Evolutionary conservation across 2,329 filamentous ascomycete species (phyloP), one percentile per base, ranked within the genome.

Genomic region (Lasiodiplodia theobromae): DNA sequence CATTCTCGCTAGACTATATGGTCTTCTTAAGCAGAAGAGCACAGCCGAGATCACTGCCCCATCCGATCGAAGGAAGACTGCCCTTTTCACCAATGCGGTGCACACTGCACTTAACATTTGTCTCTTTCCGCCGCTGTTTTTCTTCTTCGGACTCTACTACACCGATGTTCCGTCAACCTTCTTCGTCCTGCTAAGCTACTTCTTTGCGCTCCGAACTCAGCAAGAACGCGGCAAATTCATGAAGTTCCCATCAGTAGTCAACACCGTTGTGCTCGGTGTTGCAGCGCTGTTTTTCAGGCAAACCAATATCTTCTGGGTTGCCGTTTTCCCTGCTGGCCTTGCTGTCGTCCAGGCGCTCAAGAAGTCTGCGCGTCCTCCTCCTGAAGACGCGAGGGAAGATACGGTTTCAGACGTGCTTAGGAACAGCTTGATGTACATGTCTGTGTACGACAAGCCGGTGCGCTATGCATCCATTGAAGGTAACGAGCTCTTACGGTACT

Each of bases 251-350:
- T 67, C 62, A 12, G 49, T 62, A 49, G 16, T 74, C 10, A 67
- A 70, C 11, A 69, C 69, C 40, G 73, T 79, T 10, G 70, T 92
- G 0, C 77, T 91, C 6, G 94, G 94, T 0, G 71, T 93, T 0
- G 71, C 87, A 1, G 85, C 93, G 1, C 84, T 99, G 23, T 82
- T 87, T 2, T 96, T 97, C 83, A 86, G 96, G 28, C 96, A 99
- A 79, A 99, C 96, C 0, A 99, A 99, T 74, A 91, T 98, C 68
- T 97, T 99, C 77, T 99, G 96, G 96, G 90, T 94, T 0, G 91
- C 92, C 0, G 84, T 94, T 0, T 93, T 92, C 74, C 87, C 93
- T 74, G 91, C 91, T 23, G 89, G 86, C 2, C 73, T 80, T 3
- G 71, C 75, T n/a, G 72, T 77, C 8, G 67, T 79, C 7, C 71